Conservation (phyloP, 176 grass and related monocot genomes). For the Carex littledalei region DNA sequence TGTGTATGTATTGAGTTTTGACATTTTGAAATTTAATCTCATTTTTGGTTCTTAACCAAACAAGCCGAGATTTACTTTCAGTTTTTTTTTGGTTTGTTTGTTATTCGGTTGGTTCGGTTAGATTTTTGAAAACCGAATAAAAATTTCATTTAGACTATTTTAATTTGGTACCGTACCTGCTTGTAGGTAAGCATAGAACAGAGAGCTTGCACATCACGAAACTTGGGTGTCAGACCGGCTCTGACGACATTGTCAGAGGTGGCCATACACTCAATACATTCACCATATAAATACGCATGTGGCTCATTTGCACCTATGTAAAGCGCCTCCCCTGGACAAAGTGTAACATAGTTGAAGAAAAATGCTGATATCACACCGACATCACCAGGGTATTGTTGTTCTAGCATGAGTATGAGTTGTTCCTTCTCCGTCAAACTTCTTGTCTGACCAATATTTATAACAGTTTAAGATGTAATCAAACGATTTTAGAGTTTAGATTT, state of each 20-base stretch:
- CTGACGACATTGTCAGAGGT: constrained; percentile 88
- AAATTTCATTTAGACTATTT: too few species aligned
- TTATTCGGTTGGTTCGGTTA: too few species aligned
- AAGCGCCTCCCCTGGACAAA: constrained; percentile 79
- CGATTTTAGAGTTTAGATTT: not conserved
- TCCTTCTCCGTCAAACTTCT: constrained; percentile 76
- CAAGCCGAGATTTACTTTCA: too few species aligned
- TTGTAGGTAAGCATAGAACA: constrained; percentile 93
- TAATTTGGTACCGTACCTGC: constrained; percentile 36
- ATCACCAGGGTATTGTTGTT: constrained; percentile 64
- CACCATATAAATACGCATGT: constrained; percentile 78
- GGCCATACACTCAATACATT: constrained; percentile 93
- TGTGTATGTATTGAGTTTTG: too few species aligned
- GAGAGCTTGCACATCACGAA: constrained; percentile 74
- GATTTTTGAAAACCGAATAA: too few species aligned
- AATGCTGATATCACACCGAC: constrained; percentile 68
- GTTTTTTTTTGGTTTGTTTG: too few species aligned
- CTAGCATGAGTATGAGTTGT: constrained; percentile 51
- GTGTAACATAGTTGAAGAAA: constrained; percentile 82
- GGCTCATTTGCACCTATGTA: constrained; percentile 81
- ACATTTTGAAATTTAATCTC: too few species aligned
- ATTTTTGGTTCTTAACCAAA: too few species aligned
- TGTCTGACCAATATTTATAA: constrained; percentile 33
- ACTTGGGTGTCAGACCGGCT: constrained; percentile 87
- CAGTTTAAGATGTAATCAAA: not conserved